Evolutionary conservation across 768 basidiomycete species (phyloP), one percentile per base, ranked within the genome.

Genomic region (Cubamyces sp.): DNA sequence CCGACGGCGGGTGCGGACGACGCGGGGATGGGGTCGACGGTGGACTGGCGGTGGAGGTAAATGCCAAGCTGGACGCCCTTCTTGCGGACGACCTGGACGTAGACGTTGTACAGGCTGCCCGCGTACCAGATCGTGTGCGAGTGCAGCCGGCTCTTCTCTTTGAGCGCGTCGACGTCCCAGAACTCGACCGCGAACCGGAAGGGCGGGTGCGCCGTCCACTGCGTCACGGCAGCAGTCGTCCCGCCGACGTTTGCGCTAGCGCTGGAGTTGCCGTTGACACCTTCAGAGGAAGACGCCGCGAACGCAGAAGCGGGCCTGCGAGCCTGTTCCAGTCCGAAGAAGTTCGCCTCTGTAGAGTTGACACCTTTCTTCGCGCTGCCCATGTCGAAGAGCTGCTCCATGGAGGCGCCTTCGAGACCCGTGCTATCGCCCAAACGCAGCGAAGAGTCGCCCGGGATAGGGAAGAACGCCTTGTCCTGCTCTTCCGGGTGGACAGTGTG

Each of bases 51-150:
- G 71, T 95, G 92, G 1, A 96, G 80, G 69, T 96, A 96, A 30
- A 96, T 85, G 1, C 95, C 95, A 1, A 96, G 79, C 69, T 97
- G 94, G 2, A 79, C 69, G 25, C 79, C 80, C 73, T 96, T 96
- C 83, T 91, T 92, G 66, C 87, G 84, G 52, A 94, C 87, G 47
- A 94, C 82, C 72, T 96, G 94, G 45, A 95, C 87, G 69, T 96
- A 96, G 1, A 94, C 86, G 65, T 94, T 94, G 79, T 87, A 95
- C 69, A 92, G 77, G 68, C 85, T 92, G 9, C 95, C 95, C 2
- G 90, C 94, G 71, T 94, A 92, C 85, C 92, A 95, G 55, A 96
- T 81, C 3, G 94, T 97, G 57, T 87, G 85, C 8, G 91, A 92
- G 73, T 96, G 87, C 53, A 92, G 74, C 16, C 93, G 81, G 53